Evolutionary conservation across 2,329 filamentous ascomycete species (phyloP).

Genomic region (Metarhizium anisopliae): DNA sequence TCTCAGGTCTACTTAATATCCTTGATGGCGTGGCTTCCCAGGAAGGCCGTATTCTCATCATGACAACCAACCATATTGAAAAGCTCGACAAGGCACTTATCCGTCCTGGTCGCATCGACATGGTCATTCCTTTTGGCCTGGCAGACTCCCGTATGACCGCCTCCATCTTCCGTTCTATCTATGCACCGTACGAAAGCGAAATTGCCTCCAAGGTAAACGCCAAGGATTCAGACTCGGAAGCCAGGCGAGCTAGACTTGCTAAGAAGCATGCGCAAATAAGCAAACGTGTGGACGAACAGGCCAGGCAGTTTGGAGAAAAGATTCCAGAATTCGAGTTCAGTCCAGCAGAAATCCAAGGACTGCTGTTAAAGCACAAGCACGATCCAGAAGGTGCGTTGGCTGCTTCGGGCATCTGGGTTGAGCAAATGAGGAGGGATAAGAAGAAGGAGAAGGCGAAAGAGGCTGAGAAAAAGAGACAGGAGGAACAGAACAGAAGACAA

Average conservation of each 20-base stretch:
- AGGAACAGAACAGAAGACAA: conserved; percentile 14
- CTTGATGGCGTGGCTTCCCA: conserved; percentile 65
- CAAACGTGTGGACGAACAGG: conserved; percentile 35
- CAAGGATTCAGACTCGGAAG: conserved; percentile 20
- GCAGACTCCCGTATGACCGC: conserved; percentile 43
- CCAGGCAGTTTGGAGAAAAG: conserved; percentile 36
- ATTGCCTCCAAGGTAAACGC: conserved; percentile 9
- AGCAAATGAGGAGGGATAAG: conserved; percentile 39
- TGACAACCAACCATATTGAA: conserved; percentile 57
- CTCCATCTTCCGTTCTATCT: conserved; percentile 50
- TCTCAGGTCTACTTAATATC: conserved; percentile 72
- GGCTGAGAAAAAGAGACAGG: conserved; percentile 13
- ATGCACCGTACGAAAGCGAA: conserved; percentile 38
- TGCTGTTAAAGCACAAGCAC: conserved; percentile 47
- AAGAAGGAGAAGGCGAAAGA: conserved; percentile 31
- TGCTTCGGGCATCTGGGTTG: conserved; percentile 38
- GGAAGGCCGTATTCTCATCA: conserved; percentile 54
- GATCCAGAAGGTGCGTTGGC: conserved; percentile 39
- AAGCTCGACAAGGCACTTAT: conserved; percentile 54
- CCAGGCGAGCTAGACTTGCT: conserved; percentile 15
- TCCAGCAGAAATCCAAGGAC: conserved; percentile 52
- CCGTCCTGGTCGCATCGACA: conserved; percentile 53
- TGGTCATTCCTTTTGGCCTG: conserved; percentile 46
- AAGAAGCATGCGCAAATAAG: conserved; percentile 25
- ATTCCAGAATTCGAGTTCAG: conserved; percentile 49